Base-by-base conservation (phyloP, 345 rosid genomes). In the Cardamine occulta region DNA sequence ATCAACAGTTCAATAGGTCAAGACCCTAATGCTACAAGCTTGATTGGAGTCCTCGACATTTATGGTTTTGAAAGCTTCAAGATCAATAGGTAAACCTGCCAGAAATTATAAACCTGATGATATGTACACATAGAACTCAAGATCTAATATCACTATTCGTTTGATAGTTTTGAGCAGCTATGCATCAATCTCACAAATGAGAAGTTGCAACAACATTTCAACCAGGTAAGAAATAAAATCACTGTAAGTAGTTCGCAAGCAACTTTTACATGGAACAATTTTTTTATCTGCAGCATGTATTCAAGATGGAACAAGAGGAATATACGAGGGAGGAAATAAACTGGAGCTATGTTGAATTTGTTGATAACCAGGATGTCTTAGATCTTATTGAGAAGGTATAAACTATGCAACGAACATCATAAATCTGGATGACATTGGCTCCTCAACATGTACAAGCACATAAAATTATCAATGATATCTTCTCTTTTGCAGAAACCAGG, bases 11-110 rank as follows among this genome's bases (percentile, higher is more conserved):
- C 95, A 56, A 89, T 87, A 60, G 91, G 95, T 61, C 95, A 89
- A 75, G 95, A 89, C 72, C 88, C 90, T 6, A 73, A 80, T 69
- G 86, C 95, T 52, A 79, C 63, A 78, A 83, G 86, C 52, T 76
- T 87, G 69, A 89, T 89, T 2, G 95, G 95, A 67, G 95, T 89
- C 60, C 95, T 89, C 26, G 91, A 89, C 68, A 89, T 89, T 72
- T 89, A 89, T 77, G 95, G 95, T 28, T 89, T 89, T 59, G 91
- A 89, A 80, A 89, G 91, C 84, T 89, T 89, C 81, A 85, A 87
- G 83, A 80, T 74, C 48, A 89, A 89, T 63, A 89, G 91, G 95
- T 86, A 80, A 28, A 21, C 57, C 64, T 48, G 18, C 7, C 48
- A 63, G 4, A 61, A 32, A 53, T 48, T 17, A 24, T 51, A 17